These are phyloP conservation scores for Isochrysis galbana DNA, from an alignment of 78 protist species.

Conservation along the genomic window DNA sequence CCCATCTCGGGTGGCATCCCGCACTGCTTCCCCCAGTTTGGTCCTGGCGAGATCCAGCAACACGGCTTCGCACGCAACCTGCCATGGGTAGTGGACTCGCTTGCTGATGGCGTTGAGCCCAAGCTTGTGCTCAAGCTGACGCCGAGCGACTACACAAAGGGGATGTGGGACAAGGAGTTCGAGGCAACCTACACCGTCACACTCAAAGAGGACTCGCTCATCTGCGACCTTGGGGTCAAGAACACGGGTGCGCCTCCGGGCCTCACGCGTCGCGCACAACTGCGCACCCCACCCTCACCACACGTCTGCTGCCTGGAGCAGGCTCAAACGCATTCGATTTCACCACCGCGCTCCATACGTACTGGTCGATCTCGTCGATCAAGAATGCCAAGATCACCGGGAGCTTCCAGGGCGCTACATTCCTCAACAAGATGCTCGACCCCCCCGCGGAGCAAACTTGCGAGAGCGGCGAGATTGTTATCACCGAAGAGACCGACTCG, in stretches of 20 bases:
- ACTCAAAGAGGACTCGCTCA: neutral
- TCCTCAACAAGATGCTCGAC: neutral
- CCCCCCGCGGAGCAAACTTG: neutral
- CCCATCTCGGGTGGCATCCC: slow-evolving; percentile 28
- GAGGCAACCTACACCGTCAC: neutral
- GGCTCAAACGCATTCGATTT: neutral
- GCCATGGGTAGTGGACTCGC: neutral
- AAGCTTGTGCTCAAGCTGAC: neutral
- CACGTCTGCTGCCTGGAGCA: neutral
- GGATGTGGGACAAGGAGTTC: neutral
- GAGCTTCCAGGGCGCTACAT: neutral
- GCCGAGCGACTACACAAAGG: neutral
- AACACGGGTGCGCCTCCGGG: neutral
- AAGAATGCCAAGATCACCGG: neutral
- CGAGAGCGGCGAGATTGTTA: neutral
- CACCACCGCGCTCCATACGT: slow-evolving; percentile 4
- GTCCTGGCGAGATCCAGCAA: slow-evolving; percentile 13
- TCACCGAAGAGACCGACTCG: neutral
- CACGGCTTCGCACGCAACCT: slow-evolving; percentile 27
- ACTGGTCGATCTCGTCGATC: neutral
- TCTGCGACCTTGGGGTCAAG: neutral
- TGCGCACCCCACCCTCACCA: neutral
- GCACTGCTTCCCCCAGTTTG: slow-evolving; percentile 4
- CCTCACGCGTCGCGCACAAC: neutral
- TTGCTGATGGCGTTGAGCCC: neutral